Conservation (phyloP, 2,329 filamentous ascomycete genomes). For the Lasiodiplodia sp. region DNA sequence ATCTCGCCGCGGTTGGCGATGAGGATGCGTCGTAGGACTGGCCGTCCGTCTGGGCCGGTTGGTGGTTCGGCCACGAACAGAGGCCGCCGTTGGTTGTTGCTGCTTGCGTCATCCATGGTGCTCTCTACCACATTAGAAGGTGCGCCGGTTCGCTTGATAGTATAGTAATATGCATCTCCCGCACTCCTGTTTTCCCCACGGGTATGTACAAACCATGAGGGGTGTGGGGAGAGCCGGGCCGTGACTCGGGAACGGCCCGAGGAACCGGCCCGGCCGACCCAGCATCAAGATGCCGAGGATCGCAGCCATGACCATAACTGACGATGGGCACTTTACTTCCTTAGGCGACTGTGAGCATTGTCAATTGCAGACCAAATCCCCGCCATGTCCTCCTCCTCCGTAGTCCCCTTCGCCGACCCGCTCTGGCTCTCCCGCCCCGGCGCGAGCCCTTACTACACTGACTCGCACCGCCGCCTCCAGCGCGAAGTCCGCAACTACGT, state of each 20-base stretch:
- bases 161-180: too few relatives aligned
- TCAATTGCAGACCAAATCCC: not conserved
- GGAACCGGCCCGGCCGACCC: too few relatives aligned
- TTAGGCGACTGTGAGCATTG: too few relatives aligned
- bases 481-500: conserved; percentile 14
- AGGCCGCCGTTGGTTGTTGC: not conserved
- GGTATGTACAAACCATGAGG: too few relatives aligned
- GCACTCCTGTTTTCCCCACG: too few relatives aligned
- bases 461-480: not conserved
- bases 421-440: not conserved
- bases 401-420: not conserved
- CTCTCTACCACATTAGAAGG: too few relatives aligned
- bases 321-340: too few relatives aligned
- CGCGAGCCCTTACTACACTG: conserved; percentile 7
- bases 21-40: conserved; percentile 45
- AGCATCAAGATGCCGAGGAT: too few relatives aligned
- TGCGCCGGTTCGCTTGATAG: too few relatives aligned
- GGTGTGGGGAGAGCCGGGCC: too few relatives aligned
- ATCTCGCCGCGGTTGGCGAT: conserved; percentile 69
- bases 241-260: too few relatives aligned
- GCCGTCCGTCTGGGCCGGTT: not conserved
- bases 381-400: not conserved
- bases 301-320: too few relatives aligned
- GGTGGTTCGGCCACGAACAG: not conserved
- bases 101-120: not conserved